These are phyloP conservation scores for Saccharomycopsis sp. DNA, from an alignment of 805 yeast species.

Conservation along the genomic window DNA sequence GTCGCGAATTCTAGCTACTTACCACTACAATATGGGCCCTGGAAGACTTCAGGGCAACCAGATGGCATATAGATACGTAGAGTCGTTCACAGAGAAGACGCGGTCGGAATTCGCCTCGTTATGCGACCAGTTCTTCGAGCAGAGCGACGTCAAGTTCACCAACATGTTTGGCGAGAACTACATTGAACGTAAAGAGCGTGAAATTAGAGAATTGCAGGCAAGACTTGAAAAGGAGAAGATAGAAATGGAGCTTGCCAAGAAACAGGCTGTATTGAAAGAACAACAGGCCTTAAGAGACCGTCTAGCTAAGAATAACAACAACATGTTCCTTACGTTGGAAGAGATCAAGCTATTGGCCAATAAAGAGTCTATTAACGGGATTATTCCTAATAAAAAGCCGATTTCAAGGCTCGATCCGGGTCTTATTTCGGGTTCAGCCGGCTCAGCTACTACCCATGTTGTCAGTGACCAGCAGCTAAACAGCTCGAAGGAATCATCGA, in stretches of 20 bases:
- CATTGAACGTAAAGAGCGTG: conserved; percentile 14
- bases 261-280: not conserved
- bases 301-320: not conserved
- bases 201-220: not conserved
- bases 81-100: conserved; percentile 12
- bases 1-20: conserved; percentile 15
- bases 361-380: conserved; percentile 1
- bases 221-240: conserved; percentile 4
- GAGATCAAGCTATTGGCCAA: conserved; percentile 11
- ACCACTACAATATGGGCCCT: conserved; percentile 2
- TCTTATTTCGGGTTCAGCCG: not conserved
- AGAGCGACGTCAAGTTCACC: conserved; percentile 9
- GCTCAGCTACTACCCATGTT: not conserved
- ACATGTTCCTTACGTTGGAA: conserved; percentile 4
- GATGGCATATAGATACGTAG: conserved; percentile 8
- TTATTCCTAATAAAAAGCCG: conserved; percentile 9
- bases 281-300: not conserved
- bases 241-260: conserved; percentile 6
- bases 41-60: not conserved
- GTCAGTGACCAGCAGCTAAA: not conserved
- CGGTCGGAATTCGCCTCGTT: conserved; percentile 18
- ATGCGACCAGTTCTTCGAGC: conserved; percentile 19
- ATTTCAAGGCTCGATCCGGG: conserved; percentile 21
- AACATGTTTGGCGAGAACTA: conserved; percentile 19
- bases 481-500: conserved; percentile 12